phyloP scores from a whole-genome alignment of 257 asterid genomes.

The Scutellaria barbata region DNA sequence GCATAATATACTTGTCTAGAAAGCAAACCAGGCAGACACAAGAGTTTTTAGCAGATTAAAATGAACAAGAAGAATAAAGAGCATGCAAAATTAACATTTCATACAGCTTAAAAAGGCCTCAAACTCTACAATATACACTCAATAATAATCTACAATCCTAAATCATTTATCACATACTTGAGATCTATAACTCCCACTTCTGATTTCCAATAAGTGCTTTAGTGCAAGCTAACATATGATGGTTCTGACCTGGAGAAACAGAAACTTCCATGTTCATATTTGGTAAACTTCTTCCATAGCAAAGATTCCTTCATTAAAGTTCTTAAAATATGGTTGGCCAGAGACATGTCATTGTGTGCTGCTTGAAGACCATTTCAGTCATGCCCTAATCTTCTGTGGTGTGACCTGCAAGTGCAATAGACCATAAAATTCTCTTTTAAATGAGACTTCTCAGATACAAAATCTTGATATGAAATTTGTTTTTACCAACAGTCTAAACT shows the following conservation, averaged over 20 bases:
- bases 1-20: constrained; percentile 19
- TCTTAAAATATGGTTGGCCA: no score
- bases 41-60: not conserved
- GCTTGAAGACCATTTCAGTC: constrained; percentile 16
- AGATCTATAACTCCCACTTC: constrained; percentile 2
- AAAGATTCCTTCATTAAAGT: not conserved
- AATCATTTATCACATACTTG: not conserved
- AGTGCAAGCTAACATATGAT: constrained; percentile 12
- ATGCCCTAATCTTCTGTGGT: not conserved
- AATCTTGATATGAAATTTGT: not conserved
- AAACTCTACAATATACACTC: not conserved
- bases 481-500: not conserved
- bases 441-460: constrained; percentile 22
- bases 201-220: not conserved
- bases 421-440: not conserved
- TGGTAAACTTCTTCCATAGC: constrained; percentile 10
- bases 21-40: not conserved
- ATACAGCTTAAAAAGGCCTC: not conserved
- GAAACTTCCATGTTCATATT: constrained; percentile 8
- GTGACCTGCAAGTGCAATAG: constrained; percentile 25
- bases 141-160: not conserved
- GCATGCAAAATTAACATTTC: not conserved
- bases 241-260: constrained; percentile 25
- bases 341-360: not conserved
- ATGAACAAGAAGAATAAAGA: constrained; percentile 9